Evolutionary conservation across 2,329 filamentous ascomycete species (phyloP), one percentile per base, ranked within the genome.

Genomic region (Ophiostoma triangulosporum): DNA sequence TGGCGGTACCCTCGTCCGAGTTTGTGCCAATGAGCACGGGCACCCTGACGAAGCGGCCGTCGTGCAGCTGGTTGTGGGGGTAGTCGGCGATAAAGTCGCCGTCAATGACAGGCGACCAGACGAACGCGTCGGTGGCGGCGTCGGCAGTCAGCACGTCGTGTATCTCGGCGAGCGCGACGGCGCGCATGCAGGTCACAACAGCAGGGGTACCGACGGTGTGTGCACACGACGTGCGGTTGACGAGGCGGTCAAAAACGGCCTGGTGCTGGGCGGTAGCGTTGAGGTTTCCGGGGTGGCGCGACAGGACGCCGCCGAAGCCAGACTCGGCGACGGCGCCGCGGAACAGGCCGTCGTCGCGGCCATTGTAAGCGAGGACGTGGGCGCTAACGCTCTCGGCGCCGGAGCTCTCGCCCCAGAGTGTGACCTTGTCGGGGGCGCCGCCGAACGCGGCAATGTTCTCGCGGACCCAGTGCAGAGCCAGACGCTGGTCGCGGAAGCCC

Each of bases 11-110:
- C 62, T 87, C 83, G 59, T 86, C 83, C 1, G 74, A 75, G 63
- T 84, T 86, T 33, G 74, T 74, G 6, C 84, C 83, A 32, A 74
- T 68, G 6, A 87, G 70, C 1, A 74, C 75, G 36, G 67, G 83
- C 0, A 86, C 78, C 51, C 78, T 72, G 54, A 84, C 75, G 58
- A 85, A 84, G 17, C 73, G 72, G 48, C 80, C 81, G 5, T 71
- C 63, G 1, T 68, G 65, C 6, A 86, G 67, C 58, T 82, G 77
- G 6, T 72, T 64, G 7, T 72, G 63, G 9, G 74, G 76, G 33
- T 67, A 69, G 48, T 69, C 61, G 11, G 68, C 69, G n/a, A 74
- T 64, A 8, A 70, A 70, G 48, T 70, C 65, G 14, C 63, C 66
- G 45, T 74, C 72, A 11, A 70, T 57, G 33, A 62, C 55, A 20